Percentiles rank a stretch among this genome's conserved stretches.
Evolutionary conservation across 495 filamentous ascomycete species (phyloP).

Genomic region (Astrothelium macrocarpum): DNA sequence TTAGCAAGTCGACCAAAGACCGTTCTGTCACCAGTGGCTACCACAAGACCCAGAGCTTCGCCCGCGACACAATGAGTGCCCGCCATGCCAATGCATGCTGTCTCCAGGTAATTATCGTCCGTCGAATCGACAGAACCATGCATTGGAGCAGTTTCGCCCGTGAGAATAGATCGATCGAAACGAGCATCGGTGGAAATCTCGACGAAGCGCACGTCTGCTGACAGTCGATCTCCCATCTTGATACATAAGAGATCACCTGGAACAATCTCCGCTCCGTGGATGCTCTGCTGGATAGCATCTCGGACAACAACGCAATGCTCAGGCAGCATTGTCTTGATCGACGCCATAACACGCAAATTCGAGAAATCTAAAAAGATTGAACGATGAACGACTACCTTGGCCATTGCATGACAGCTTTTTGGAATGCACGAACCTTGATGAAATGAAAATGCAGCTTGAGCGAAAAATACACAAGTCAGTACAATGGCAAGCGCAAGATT

Average conservation of each 20-base stretch:
- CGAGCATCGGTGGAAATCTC: conserved; percentile 54
- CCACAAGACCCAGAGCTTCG: conserved; percentile 52
- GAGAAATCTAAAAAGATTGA: conserved; percentile 24
- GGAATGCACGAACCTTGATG: conserved; percentile 11
- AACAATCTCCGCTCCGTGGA: conserved; percentile 51
- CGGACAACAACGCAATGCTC: conserved; percentile 53
- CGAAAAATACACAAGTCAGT: conserved; percentile 51
- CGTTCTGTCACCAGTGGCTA: conserved; percentile 49
- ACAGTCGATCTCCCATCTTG: conserved; percentile 56
- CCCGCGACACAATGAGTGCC: conserved; percentile 61
- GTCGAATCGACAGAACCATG: conserved; percentile 50
- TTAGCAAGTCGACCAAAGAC: conserved; percentile 63
- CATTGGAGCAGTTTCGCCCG: conserved; percentile 57
- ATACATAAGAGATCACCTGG: conserved; percentile 56
- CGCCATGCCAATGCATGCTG: conserved; percentile 61
- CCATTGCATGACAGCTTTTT: not conserved
- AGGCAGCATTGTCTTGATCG: conserved; percentile 48
- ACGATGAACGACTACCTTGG: not conserved
- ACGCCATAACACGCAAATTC: conserved; percentile 29
- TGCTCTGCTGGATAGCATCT: conserved; percentile 40
- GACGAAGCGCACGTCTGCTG: conserved; percentile 59
- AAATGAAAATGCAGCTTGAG: conserved; percentile 54
- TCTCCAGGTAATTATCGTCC: conserved; percentile 65
- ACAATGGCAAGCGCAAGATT: conserved; percentile 62
- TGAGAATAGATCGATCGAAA: conserved; percentile 63